phyloP scores from a whole-genome alignment of 2,329 filamentous ascomycete genomes.

The Chaetothyriales sp. region DNA sequence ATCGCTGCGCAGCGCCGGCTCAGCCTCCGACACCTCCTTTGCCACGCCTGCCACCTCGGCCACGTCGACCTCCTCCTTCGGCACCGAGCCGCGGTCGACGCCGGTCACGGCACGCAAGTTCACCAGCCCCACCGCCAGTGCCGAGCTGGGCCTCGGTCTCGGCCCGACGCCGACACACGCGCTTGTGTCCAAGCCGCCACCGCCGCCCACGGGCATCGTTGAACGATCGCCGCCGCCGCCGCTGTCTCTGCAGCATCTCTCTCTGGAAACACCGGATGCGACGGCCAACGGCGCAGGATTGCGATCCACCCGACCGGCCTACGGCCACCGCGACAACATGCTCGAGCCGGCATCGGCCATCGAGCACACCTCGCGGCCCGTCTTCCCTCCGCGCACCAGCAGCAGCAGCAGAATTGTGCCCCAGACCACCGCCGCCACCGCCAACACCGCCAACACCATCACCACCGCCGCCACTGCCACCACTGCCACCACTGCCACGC shows the following conservation, averaged over 20 bases:
- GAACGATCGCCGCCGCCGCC: conserved; percentile 24
- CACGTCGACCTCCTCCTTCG: conserved; percentile 23
- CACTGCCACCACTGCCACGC: no score
- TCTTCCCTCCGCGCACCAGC: conserved; percentile 29
- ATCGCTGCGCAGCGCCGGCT: conserved; percentile 50
- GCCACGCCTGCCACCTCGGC: conserved; percentile 10
- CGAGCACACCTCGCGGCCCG: conserved; percentile 25
- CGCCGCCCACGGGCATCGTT: conserved; percentile 16
- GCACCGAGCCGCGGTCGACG: conserved; percentile 21
- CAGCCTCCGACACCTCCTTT: conserved; percentile 20
- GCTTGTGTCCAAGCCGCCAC: neutral
- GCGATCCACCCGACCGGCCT: conserved; percentile 12
- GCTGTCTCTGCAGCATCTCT: conserved; percentile 32
- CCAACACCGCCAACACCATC: no score
- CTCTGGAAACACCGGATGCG: conserved; percentile 28
- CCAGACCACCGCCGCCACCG: conserved; percentile 6
- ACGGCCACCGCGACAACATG: conserved; percentile 15
- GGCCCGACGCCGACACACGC: neutral
- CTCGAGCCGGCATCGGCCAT: conserved; percentile 27
- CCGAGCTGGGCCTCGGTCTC: conserved; percentile 28
- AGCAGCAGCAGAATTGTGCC: conserved; percentile 8
- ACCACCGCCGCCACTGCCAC: conserved; percentile 25
- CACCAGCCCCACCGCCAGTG: conserved; percentile 55
- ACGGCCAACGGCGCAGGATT: conserved; percentile 17
- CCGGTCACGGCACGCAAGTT: conserved; percentile 19